A percentile compares a stretch with the other conserved stretches of the same genome.
These are phyloP conservation scores for Thermochaetoides thermophila DNA, from an alignment of 495 filamentous ascomycete genomes.

Conservation along the genomic window DNA sequence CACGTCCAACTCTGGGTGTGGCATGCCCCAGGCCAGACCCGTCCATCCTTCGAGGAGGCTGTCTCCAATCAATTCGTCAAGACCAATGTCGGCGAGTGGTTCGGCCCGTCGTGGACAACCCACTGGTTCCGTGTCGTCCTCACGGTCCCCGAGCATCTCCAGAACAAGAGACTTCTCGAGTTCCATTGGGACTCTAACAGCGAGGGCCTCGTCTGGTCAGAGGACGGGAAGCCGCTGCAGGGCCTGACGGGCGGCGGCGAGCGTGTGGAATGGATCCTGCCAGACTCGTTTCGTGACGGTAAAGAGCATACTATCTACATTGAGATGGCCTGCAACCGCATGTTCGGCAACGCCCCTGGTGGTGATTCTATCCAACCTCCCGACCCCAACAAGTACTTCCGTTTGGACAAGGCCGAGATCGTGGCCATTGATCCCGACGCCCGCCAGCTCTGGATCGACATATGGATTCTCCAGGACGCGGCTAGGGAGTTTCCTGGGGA, in stretches of 20 bases:
- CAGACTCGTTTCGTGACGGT: constrained; percentile 64
- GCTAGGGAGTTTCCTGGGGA: constrained; percentile 66
- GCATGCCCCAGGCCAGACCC: constrained; percentile 58
- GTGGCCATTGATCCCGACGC: constrained; percentile 79
- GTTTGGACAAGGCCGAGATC: constrained; percentile 66
- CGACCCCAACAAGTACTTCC: constrained; percentile 63
- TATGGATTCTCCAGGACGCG: constrained; percentile 88
- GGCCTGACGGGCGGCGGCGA: constrained; percentile 89
- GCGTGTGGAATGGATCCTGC: constrained; percentile 78
- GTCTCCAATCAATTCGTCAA: constrained; percentile 61
- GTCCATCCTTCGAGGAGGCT: constrained; percentile 85
- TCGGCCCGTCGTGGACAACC: constrained; percentile 95
- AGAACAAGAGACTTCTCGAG: constrained; percentile 62
- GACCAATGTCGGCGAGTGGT: constrained; percentile 61
- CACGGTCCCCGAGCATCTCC: constrained; percentile 57
- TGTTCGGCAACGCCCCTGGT: constrained; percentile 86
- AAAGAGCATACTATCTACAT: constrained; percentile 82
- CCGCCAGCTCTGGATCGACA: constrained; percentile 71
- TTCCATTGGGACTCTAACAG: constrained; percentile 92
- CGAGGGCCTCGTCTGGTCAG: constrained; percentile 80
- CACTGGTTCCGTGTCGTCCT: constrained; percentile 87
- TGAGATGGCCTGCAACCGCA: constrained; percentile 96
- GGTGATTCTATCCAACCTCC: constrained; percentile 86
- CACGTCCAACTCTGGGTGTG: constrained; percentile 80
- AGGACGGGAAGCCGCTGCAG: constrained; percentile 78